Evolutionary conservation across 2,329 filamentous ascomycete genomes (phyloP).

Genomic region (Stagonosporopsis vannaccii): DNA sequence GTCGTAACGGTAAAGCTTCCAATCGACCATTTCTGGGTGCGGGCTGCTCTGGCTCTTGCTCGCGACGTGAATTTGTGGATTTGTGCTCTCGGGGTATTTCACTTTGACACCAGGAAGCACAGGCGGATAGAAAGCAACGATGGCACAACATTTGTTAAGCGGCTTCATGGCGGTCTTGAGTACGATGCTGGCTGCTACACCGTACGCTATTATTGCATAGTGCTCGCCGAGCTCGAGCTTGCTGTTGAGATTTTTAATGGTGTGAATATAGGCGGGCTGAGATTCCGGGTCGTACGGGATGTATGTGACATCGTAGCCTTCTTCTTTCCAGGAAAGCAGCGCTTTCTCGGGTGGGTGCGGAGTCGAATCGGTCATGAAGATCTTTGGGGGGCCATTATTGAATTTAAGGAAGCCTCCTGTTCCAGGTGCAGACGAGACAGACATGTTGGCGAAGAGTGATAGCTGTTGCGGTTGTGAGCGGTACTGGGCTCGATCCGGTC

Average conservation of each 20-base stretch:
- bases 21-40: conserved; percentile 45
- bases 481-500: not conserved
- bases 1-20: conserved; percentile 51
- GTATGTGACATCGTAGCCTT: conserved; percentile 53
- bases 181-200: conserved; percentile 50
- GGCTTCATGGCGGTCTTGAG: conserved; percentile 53
- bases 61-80: conserved; percentile 53
- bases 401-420: conserved; percentile 47
- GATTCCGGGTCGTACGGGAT: conserved; percentile 42
- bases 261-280: conserved; percentile 40
- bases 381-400: conserved; percentile 45
- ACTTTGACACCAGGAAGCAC: conserved; percentile 46
- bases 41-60: conserved; percentile 43
- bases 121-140: conserved; percentile 55
- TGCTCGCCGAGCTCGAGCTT: conserved; percentile 49
- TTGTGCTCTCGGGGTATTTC: conserved; percentile 49
- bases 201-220: conserved; percentile 51
- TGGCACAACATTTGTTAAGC: conserved; percentile 48
- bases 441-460: conserved; percentile 26
- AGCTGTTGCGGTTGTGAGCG: not conserved
- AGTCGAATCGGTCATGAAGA: conserved; percentile 51
- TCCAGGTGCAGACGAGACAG: conserved; percentile 34
- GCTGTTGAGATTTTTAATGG: conserved; percentile 48
- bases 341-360: conserved; percentile 49
- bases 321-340: conserved; percentile 51